Evolutionary conservation across 2,329 filamentous ascomycete species (phyloP).

Genomic region (Domatiomyces globalis): DNA sequence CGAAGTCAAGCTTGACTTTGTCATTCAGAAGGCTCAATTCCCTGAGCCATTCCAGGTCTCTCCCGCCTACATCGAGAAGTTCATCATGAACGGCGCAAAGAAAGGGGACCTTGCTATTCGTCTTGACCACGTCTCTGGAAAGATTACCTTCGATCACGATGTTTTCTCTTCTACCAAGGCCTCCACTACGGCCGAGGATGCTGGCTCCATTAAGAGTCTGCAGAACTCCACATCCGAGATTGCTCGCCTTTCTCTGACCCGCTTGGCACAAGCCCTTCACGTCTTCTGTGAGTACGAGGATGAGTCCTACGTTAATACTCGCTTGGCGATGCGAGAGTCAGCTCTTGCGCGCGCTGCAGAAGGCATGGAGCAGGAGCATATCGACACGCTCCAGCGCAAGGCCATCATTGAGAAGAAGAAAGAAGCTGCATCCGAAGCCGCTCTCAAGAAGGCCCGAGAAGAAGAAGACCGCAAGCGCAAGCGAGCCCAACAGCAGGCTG

Average conservation of each 20-base stretch:
- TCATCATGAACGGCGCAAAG: conserved; percentile 99
- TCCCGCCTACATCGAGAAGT: conserved; percentile 89
- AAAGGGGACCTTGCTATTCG: conserved; percentile 95
- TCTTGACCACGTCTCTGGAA: conserved; percentile 86
- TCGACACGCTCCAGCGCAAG: conserved; percentile 69
- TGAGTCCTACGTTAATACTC: conserved; percentile 69
- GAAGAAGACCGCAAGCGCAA: conserved; percentile 77
- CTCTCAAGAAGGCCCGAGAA: conserved; percentile 81
- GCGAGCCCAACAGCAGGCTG: conserved; percentile 73
- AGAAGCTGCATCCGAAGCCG: conserved; percentile 78
- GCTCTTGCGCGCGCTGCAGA: conserved; percentile 70
- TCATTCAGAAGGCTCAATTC: conserved; percentile 86
- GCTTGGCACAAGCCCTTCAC: conserved; percentile 79
- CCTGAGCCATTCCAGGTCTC: conserved; percentile 91
- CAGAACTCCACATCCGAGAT: conserved; percentile 98
- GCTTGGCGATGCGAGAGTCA: conserved; percentile 61
- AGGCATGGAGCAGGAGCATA: conserved; percentile 84
- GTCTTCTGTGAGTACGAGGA: conserved; percentile 95
- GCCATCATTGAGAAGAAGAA: conserved; percentile 93
- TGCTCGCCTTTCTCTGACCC: conserved; percentile 83
- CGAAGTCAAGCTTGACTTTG: conserved; percentile 86
- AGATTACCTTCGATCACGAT: conserved; percentile 93
- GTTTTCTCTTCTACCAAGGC: conserved; percentile 96
- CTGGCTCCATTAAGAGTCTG: conserved; percentile 85
- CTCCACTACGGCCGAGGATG: conserved; percentile 67